Evolutionary conservation across 139 green algal species (phyloP), one percentile per base, ranked within the genome.

Genomic region (Raphidocelis subcapitata): DNA sequence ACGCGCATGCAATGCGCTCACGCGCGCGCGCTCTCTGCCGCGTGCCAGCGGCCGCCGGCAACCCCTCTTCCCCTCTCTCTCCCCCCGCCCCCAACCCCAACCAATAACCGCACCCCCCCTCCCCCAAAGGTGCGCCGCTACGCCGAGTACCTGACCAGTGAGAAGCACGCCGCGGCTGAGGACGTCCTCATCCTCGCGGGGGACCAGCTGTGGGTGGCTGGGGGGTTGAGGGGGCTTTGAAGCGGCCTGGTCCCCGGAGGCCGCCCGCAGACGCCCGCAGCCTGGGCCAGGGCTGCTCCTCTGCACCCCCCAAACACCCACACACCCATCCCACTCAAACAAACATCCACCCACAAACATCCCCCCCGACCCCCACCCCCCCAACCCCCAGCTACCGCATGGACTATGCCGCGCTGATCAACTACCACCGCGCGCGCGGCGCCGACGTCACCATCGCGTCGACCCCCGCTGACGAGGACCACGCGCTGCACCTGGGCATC

Each of bases 341-440:
- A n/a, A n/a, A n/a, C n/a, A n/a, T n/a, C 46, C 46, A 12, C 46
- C 23, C 54, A 26, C 24, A 5, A 62, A 5, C 21, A 62, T 26
- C 21, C 24, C 23, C 54, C 54, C 24, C 54, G 20, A 12, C 21
- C 24, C 5, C 29, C 57, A 64, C 16, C 57, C 28, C 23, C 29
- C 28, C 57, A 10, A 59, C 52, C 52, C 33, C 81, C 80, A 87
- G 92, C n/a, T 98, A 98, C 86, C 91, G 93, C 62, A 98, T 98
- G 93, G 92, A 97, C 83, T 97, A 97, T 90, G 89, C 94, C 79
- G 75, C 92, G 35, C 97, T 98, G 72, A 86, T 98, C 29, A 83
- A 92, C 51, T 73, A 89, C 54, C 92, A 97, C 80, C 75, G 92
- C 31, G 75, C 86, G 32, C 91, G 81, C 12, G 81, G 85, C 29